Evolutionary conservation across 306 rosid genomes (phyloP).

Genomic region (Cucumis sativus): Cucumber_9930_V3 NC_026661.2:4540501-4541000

Average conservation of each 20-base stretch:
- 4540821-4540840: constrained; percentile 81
- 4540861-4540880: constrained; percentile 7
- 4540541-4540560: constrained; percentile 72
- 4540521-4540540: constrained; percentile 77
- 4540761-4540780: constrained; percentile 73
- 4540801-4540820: constrained; percentile 98
- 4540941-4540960: neutral
- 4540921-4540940: neutral
- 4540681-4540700: constrained; percentile 78
- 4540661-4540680: constrained; percentile 60
- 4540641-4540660: constrained; percentile 91
- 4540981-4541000: neutral
- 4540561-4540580: constrained; percentile 98
- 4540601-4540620: constrained; percentile 92
- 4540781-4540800: constrained; percentile 73
- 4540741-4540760: constrained; percentile 87
- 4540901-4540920: neutral
- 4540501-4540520: constrained; percentile 63
- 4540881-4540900: neutral
- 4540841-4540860: constrained; percentile 81
- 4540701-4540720: constrained; percentile 99
- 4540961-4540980: neutral
- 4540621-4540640: constrained; percentile 97
- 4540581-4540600: constrained; percentile 94
- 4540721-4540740: constrained; percentile 93